Conservation (phyloP, 2,329 filamentous ascomycete species). For the Penicillium hordei region DNA sequence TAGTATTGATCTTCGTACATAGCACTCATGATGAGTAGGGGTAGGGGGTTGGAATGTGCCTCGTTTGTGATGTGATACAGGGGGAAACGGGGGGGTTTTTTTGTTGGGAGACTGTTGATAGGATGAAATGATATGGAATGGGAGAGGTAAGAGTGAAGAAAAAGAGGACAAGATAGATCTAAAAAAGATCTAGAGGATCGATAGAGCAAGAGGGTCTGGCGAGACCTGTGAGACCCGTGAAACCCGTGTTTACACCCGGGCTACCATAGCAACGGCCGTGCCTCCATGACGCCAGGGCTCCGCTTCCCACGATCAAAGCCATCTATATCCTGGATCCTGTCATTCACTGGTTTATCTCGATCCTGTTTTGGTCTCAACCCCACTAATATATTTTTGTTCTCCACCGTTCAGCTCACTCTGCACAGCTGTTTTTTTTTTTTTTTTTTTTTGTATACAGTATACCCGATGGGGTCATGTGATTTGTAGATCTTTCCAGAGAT, state of each 20-base stretch:
- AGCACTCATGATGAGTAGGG: constrained; percentile 31
- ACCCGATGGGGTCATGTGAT: constrained; percentile 2
- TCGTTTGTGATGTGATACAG: constrained; percentile 11
- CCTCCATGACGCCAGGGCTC: constrained; percentile 25
- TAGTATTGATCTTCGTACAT: constrained; percentile 48
- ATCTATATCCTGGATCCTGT: constrained; percentile 9
- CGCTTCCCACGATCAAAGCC: constrained; percentile 12
- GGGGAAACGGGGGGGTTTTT: background rate
- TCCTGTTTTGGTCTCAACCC: constrained; percentile 14
- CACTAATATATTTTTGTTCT: constrained; percentile 18
- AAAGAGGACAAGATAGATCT: constrained; percentile 13
- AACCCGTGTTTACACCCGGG: constrained; percentile 36
- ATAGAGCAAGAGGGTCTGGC: constrained; percentile 21
- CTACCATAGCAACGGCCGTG: constrained; percentile 40
- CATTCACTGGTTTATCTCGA: constrained; percentile 11
- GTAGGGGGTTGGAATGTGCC: constrained; percentile 22
- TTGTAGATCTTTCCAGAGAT: background rate
- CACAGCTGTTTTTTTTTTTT: background rate
- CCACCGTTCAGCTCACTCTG: constrained; percentile 27
- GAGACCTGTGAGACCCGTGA: constrained; percentile 16
- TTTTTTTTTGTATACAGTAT: background rate
- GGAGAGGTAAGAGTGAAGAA: constrained; percentile 2
- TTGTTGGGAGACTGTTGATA: background rate
- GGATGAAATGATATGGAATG: background rate
- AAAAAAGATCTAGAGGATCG: constrained; percentile 21